Percentiles rank a stretch among this genome's conserved stretches.
Conservation (phyloP, 352 stramenopile genomes). For the Pythium phragmitis region DNA sequence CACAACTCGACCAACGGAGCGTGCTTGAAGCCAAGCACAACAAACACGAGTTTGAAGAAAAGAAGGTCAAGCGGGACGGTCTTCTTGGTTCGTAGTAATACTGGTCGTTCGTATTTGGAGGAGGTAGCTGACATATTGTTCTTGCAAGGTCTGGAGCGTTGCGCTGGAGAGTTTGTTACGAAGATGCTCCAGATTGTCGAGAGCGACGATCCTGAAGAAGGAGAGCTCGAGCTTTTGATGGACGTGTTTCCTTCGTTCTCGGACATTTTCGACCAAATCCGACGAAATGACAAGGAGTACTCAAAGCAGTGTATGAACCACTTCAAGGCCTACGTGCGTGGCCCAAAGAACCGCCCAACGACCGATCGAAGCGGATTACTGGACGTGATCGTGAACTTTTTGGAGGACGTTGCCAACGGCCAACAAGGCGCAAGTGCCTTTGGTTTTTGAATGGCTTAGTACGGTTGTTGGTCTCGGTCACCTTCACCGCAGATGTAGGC, state of each 20-base stretch:
- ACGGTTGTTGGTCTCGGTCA: background rate
- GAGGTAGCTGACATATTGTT: background rate
- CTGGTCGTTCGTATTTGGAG: background rate
- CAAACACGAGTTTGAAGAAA: conserved; percentile 74
- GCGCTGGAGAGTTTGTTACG: conserved; percentile 82
- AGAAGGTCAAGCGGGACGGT: conserved; percentile 81
- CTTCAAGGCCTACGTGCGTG: conserved; percentile 79
- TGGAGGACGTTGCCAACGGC: conserved; percentile 65
- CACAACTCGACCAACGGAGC: conserved; percentile 62
- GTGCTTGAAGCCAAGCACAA: conserved; percentile 76
- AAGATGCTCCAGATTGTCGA: conserved; percentile 88
- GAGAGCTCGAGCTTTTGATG: conserved; percentile 81
- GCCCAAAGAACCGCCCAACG: conserved; percentile 82
- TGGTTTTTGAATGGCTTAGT: conserved; percentile 49
- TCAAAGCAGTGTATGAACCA: conserved; percentile 86
- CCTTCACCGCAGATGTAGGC: background rate
- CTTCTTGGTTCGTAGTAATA: conserved; percentile 50
- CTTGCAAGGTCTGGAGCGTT: conserved; percentile 67
- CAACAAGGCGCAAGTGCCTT: conserved; percentile 65
- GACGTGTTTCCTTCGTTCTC: conserved; percentile 87
- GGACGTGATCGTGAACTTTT: conserved; percentile 67
- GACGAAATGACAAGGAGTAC: conserved; percentile 72
- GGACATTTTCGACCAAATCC: conserved; percentile 86
- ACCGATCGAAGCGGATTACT: conserved; percentile 72
- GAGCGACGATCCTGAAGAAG: conserved; percentile 71